A percentile compares a stretch with the other conserved stretches of the same genome.
Evolutionary conservation across 2,329 filamentous ascomycete genomes (phyloP).

Genomic region (Ophiostoma tasmaniense): DNA sequence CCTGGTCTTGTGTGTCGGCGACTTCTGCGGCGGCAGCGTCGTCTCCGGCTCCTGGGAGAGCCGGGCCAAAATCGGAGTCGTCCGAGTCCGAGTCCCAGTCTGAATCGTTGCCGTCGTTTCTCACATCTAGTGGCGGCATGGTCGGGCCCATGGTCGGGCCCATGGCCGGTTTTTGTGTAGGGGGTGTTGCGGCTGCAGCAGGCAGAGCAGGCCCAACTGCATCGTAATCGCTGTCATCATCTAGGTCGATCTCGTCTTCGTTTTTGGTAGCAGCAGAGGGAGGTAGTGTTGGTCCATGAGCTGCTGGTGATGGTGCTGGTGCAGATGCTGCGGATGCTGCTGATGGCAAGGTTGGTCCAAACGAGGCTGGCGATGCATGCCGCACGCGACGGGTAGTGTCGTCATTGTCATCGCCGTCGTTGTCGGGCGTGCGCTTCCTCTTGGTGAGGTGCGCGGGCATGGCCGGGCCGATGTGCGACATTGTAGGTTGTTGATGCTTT

Average conservation of each 20-base stretch:
- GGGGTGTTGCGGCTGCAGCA: background rate
- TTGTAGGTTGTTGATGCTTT: conserved; percentile 27
- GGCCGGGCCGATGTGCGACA: conserved; percentile 63
- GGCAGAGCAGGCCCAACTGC: conserved; percentile 3
- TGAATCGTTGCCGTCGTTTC: conserved; percentile 16
- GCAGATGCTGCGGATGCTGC: background rate
- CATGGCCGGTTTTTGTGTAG: background rate
- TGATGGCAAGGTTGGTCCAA: conserved; percentile 30
- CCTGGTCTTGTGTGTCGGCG: conserved; percentile 26
- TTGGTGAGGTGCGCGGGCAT: conserved; percentile 60
- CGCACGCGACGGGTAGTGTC: conserved; percentile 9
- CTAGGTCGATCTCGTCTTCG: conserved; percentile 35
- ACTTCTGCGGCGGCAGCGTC: background rate
- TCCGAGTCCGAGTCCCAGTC: conserved; percentile 34
- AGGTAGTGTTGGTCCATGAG: conserved; percentile 23
- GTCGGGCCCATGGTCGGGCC: conserved; percentile 20
- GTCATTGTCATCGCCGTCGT: conserved; percentile 29
- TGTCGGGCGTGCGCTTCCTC: conserved; percentile 47
- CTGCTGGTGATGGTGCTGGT: background rate
- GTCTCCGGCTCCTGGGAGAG: conserved; percentile 40
- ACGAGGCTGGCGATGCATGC: conserved; percentile 19
- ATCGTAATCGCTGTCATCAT: conserved; percentile 27
- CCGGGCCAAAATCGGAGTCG: conserved; percentile 51
- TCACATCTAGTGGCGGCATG: conserved; percentile 16
- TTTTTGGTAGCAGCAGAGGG: conserved; percentile 24